Conservation (phyloP, 83 land plant species). For the Thuja plicata region DNA sequence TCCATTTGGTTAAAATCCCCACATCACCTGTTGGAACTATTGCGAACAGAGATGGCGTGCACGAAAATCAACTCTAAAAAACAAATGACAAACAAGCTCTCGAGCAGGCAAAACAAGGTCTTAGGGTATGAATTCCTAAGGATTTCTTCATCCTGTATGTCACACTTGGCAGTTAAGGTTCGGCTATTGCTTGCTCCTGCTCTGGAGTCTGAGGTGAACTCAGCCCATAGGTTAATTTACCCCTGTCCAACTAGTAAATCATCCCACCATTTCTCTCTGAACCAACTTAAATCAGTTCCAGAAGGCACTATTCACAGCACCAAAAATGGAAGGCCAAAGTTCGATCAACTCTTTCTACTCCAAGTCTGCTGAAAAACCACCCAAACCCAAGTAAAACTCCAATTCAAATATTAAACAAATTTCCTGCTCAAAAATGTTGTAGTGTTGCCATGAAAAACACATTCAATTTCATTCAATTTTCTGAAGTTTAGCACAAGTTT, state of each 20-base stretch:
- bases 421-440: background rate
- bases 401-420: background rate
- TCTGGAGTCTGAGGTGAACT: too few species aligned
- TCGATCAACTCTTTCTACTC: background rate
- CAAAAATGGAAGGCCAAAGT: background rate
- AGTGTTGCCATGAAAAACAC: background rate
- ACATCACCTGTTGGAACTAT: too few species aligned
- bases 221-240: too few species aligned
- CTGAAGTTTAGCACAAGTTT: background rate
- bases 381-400: background rate
- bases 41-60: too few species aligned
- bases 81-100: too few species aligned
- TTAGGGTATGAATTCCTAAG: too few species aligned
- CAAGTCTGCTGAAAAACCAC: background rate
- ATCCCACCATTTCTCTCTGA: background rate
- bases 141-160: too few species aligned
- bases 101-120: too few species aligned
- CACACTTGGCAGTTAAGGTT: too few species aligned
- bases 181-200: too few species aligned
- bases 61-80: too few species aligned
- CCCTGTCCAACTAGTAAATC: background rate
- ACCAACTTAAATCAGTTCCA: background rate
- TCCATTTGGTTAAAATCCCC: too few species aligned
- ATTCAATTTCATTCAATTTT: background rate
- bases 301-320: background rate